Conservation (phyloP, 1,139 yeast genomes). For the Geotrichum europaeum region DNA sequence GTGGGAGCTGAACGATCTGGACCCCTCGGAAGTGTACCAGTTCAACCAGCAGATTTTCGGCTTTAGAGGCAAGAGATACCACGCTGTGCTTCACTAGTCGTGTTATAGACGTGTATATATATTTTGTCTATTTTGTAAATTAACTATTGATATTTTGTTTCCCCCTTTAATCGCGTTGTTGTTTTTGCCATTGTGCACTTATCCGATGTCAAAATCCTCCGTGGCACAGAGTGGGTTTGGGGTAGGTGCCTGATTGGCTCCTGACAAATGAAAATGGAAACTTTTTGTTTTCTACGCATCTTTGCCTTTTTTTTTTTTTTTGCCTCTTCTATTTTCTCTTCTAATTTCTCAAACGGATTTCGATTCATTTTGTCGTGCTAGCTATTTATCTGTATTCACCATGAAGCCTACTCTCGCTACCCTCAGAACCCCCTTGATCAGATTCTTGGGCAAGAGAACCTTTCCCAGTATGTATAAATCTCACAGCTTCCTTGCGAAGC, state of each 20-base stretch:
- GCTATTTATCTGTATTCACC: slow-evolving; percentile 2
- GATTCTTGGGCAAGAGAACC: slow-evolving; percentile 38
- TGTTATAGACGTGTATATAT: not conserved
- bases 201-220: not conserved
- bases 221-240: not conserved
- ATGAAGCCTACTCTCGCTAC: slow-evolving; percentile 32
- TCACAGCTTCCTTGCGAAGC: not conserved
- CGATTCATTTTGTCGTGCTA: not conserved
- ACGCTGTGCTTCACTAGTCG: slow-evolving; percentile 48
- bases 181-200: not conserved
- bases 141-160: not conserved
- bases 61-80: slow-evolving; percentile 93
- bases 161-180: not conserved
- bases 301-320: not conserved
- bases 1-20: slow-evolving; percentile 86
- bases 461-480: slow-evolving; percentile 21
- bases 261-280: not conserved
- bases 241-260: not conserved
- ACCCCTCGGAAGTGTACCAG: slow-evolving; percentile 90
- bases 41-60: slow-evolving; percentile 86
- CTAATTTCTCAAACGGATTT: not conserved
- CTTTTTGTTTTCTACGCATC: not conserved
- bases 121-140: not conserved
- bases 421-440: slow-evolving; percentile 36
- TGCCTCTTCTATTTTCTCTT: not conserved